These are phyloP conservation scores for Hypoxylon lienhwacheense DNA, from an alignment of 495 filamentous ascomycete species.

Conservation along the genomic window DNA sequence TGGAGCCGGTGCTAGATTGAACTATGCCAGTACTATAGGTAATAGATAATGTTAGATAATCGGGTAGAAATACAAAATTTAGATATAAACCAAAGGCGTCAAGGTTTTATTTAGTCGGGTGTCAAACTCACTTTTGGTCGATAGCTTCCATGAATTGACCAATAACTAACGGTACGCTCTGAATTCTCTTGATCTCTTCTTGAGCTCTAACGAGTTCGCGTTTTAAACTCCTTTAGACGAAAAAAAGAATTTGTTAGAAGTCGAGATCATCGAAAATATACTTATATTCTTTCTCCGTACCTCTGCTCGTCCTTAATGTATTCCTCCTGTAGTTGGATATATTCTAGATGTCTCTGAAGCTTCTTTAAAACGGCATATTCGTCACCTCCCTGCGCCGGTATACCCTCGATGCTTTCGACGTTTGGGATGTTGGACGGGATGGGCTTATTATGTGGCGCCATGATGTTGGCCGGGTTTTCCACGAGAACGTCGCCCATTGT, in stretches of 20 bases:
- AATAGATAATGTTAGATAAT: conserved; percentile 11
- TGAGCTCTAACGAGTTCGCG: conserved; percentile 95
- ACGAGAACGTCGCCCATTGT: conserved; percentile 83
- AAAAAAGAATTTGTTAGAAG: conserved; percentile 20
- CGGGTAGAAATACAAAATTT: not conserved
- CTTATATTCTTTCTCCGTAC: conserved; percentile 46
- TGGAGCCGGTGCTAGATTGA: conserved; percentile 95
- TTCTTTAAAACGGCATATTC: conserved; percentile 95
- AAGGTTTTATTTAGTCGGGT: not conserved
- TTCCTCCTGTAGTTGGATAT: conserved; percentile 97
- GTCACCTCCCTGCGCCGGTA: conserved; percentile 78
- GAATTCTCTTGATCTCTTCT: conserved; percentile 99
- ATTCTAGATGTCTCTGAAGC: conserved; percentile 94
- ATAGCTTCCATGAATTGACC: conserved; percentile 99
- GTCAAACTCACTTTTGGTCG: conserved; percentile 82
- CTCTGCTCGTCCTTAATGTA: conserved; percentile 99
- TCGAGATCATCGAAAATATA: not conserved
- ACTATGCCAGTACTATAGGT: conserved; percentile 89
- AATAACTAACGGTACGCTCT: conserved; percentile 96
- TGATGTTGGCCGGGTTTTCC: conserved; percentile 72
- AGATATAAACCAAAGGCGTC: too few species aligned
- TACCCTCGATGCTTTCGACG: conserved; percentile 83
- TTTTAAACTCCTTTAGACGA: conserved; percentile 78
- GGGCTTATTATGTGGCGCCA: conserved; percentile 75
- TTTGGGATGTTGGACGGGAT: conserved; percentile 83